phyloP scores from a whole-genome alignment of 2,329 filamentous ascomycete species.

The Pseudogymnoascus sp. region DNA sequence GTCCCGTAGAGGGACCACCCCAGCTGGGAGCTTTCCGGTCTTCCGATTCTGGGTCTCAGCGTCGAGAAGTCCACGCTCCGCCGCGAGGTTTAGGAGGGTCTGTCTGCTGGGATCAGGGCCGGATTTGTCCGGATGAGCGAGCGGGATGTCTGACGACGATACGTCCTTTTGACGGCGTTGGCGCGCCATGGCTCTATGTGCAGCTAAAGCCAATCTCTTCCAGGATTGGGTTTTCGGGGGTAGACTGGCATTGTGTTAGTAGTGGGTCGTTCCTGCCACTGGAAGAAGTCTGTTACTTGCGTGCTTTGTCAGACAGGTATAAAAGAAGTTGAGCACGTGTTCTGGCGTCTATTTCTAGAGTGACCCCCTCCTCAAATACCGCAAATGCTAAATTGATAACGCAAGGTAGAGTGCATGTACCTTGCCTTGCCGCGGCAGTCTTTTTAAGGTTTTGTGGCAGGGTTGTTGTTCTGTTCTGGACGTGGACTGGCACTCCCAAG shows the following conservation, averaged over 20 bases:
- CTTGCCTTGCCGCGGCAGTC: neutral
- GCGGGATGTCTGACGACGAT: slow-evolving; percentile 45
- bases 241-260: neutral
- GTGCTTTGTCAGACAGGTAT: neutral
- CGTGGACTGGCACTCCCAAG: neutral
- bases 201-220: neutral
- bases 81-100: slow-evolving; percentile 66
- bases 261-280: neutral
- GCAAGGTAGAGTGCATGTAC: slow-evolving; percentile 7
- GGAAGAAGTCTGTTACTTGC: neutral
- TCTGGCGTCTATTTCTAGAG: neutral
- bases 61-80: slow-evolving; percentile 46
- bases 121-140: slow-evolving; percentile 62
- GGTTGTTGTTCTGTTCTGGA: neutral
- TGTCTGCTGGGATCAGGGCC: slow-evolving; percentile 46
- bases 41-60: slow-evolving; percentile 19
- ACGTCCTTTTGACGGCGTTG: slow-evolving; percentile 39
- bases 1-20: slow-evolving; percentile 14
- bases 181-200: slow-evolving; percentile 33
- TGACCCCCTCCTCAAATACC: neutral
- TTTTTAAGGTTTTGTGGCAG: slow-evolving; percentile 8
- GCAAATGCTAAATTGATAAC: slow-evolving; percentile 3
- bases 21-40: slow-evolving; percentile 18
- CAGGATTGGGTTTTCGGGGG: neutral
- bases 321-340: slow-evolving; percentile 1